Evolutionary conservation across 768 basidiomycete genomes (phyloP).

Genomic region (Collybia mongolica): DNA sequence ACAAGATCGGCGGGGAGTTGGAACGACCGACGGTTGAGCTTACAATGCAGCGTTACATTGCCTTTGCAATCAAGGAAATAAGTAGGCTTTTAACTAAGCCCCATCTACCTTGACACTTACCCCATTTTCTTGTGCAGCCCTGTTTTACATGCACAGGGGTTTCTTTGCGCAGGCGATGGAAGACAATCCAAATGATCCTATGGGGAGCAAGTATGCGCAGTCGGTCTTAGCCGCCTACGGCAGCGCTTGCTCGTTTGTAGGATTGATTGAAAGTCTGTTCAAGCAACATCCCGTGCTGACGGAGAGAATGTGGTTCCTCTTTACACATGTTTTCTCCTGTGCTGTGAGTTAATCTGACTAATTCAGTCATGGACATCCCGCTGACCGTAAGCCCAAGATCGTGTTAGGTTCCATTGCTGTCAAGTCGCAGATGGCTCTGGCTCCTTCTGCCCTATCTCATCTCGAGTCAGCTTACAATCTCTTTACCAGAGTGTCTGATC

Average conservation of each 20-base stretch:
- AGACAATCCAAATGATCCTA: constrained; percentile 60
- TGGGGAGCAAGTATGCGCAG: constrained; percentile 66
- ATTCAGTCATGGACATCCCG: not conserved
- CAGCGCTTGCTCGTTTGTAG: constrained; percentile 69
- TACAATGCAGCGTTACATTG: constrained; percentile 66
- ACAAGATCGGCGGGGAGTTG: constrained; percentile 36
- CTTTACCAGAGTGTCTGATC: constrained; percentile 54
- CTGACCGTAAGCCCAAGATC: constrained; percentile 39
- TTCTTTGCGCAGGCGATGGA: constrained; percentile 73
- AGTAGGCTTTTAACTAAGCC: constrained; percentile 32
- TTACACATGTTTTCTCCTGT: constrained; percentile 73
- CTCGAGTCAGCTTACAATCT: constrained; percentile 61
- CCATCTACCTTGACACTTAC: not conserved
- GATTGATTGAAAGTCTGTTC: constrained; percentile 60
- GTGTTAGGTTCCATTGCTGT: constrained; percentile 69
- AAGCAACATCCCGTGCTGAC: constrained; percentile 66
- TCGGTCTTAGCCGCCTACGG: constrained; percentile 69
- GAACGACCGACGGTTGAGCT: constrained; percentile 53
- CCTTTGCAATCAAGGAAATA: constrained; percentile 69
- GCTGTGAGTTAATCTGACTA: constrained; percentile 39
- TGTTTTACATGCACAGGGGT: constrained; percentile 75
- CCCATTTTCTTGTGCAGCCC: constrained; percentile 32
- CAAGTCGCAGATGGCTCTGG: constrained; percentile 61
- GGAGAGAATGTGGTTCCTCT: constrained; percentile 72
- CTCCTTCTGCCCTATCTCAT: constrained; percentile 65